These are phyloP conservation scores for Graphium sp. DNA, from an alignment of 2,329 filamentous ascomycete species.

Conservation along the genomic window DNA sequence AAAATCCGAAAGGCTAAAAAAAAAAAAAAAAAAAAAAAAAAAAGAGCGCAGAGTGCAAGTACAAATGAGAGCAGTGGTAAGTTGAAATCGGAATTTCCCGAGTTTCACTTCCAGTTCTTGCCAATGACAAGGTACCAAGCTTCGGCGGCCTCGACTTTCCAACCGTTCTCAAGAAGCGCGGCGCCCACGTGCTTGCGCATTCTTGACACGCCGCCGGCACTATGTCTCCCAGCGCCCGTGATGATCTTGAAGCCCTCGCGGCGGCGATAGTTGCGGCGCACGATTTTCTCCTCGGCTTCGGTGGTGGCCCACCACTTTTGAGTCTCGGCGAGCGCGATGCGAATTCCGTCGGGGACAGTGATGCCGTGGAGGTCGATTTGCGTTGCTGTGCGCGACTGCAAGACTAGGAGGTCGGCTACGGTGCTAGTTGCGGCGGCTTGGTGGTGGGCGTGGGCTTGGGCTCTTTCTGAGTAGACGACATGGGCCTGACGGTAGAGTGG, in stretches of 20 bases:
- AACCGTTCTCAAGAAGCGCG: slow-evolving; percentile 61
- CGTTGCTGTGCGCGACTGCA: slow-evolving; percentile 41
- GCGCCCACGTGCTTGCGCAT: slow-evolving; percentile 67
- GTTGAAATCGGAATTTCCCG: too few species aligned
- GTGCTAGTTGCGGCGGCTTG: slow-evolving; percentile 2
- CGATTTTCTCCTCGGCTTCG: slow-evolving; percentile 1
- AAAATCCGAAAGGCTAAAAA: too few species aligned
- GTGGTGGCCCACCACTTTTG: slow-evolving; percentile 51
- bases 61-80: too few species aligned
- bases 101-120: too few species aligned
- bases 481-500: slow-evolving; percentile 61
- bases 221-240: slow-evolving; percentile 69
- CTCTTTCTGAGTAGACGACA: slow-evolving; percentile 57
- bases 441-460: slow-evolving; percentile 39
- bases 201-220: slow-evolving; percentile 55
- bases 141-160: slow-evolving; percentile 68
- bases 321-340: slow-evolving; percentile 55
- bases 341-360: slow-evolving; percentile 61
- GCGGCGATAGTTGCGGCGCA: slow-evolving; percentile 10
- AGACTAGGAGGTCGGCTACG: slow-evolving; percentile 55
- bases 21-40: too few species aligned
- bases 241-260: slow-evolving; percentile 59
- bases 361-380: slow-evolving; percentile 73
- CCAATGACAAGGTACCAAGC: too few species aligned
- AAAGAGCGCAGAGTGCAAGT: too few species aligned